These are phyloP conservation scores for Chalciporus sphaerocephalus DNA, from an alignment of 768 basidiomycete species.

Conservation along the genomic window DNA sequence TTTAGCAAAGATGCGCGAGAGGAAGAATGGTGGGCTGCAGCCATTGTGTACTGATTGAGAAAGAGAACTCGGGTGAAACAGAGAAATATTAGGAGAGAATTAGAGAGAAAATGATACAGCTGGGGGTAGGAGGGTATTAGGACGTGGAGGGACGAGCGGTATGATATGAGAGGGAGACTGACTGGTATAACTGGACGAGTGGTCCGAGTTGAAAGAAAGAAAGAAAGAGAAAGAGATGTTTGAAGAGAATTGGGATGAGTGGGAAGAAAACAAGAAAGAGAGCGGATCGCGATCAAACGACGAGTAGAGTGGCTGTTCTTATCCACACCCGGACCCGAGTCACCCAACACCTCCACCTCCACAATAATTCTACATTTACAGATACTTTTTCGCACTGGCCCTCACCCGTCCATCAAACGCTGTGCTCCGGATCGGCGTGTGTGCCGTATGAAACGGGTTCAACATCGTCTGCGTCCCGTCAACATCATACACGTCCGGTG, in stretches of 20 bases:
- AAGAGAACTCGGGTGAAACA: neutral
- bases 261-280: neutral
- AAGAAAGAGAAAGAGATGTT: conserved; percentile 19
- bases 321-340: conserved; percentile 12
- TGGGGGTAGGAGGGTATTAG: neutral
- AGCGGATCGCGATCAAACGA: conserved; percentile 1
- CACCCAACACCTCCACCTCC: conserved; percentile 3
- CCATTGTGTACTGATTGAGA: neutral
- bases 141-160: neutral
- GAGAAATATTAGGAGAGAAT: neutral
- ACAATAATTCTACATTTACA: conserved; percentile 35
- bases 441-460: conserved; percentile 96
- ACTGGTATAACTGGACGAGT: neutral
- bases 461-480: conserved; percentile 58
- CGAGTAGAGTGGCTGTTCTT: conserved; percentile 4
- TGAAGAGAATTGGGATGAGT: neutral
- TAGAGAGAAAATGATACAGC: neutral
- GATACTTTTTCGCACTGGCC: conserved; percentile 79
- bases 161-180: neutral
- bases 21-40: neutral
- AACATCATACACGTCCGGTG: neutral
- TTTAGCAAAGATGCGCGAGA: conserved; percentile 79
- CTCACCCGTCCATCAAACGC: conserved; percentile 83
- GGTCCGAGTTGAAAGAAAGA: conserved; percentile 22
- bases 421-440: conserved; percentile 72